Conservation (phyloP, 352 stramenopile genomes). For the Globisporangium acanthophoron region DNA sequence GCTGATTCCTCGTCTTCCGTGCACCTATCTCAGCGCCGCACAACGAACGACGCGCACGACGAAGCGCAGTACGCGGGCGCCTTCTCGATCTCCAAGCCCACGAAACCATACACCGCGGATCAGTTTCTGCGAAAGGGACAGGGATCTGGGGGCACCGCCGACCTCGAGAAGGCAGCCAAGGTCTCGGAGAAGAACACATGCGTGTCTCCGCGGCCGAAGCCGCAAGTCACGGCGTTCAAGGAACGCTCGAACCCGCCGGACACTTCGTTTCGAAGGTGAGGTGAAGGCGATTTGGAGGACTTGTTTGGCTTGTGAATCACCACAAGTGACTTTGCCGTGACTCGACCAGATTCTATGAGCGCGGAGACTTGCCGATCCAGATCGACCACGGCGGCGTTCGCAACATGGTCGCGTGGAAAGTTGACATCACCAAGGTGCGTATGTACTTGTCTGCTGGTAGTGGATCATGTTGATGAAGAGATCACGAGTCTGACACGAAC, state of each 20-base stretch:
- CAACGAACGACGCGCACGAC: constrained; percentile 65
- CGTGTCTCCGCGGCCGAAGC: constrained; percentile 41
- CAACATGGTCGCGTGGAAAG: constrained; percentile 97
- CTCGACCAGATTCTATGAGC: constrained; percentile 81
- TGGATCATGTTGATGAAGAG: not conserved
- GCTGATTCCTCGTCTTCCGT: not conserved
- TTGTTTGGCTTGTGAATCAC: not conserved
- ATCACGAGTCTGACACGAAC: too few relatives aligned
- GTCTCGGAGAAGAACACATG: constrained; percentile 32
- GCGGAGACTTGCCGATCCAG: constrained; percentile 94
- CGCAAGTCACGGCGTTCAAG: constrained; percentile 81
- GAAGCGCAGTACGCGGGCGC: constrained; percentile 63
- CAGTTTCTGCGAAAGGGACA: constrained; percentile 90
- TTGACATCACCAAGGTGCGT: constrained; percentile 88
- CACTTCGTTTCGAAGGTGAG: constrained; percentile 68
- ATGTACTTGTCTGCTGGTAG: not conserved
- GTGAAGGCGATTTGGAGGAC: not conserved
- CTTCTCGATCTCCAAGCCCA: constrained; percentile 91
- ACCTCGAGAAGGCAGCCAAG: constrained; percentile 55
- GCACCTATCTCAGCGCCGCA: constrained; percentile 36
- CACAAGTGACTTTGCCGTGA: not conserved
- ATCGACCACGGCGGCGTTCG: constrained; percentile 95
- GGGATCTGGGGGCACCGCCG: constrained; percentile 78
- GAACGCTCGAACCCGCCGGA: constrained; percentile 93
- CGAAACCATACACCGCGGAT: constrained; percentile 77